Evolutionary conservation across 2,329 filamentous ascomycete genomes (phyloP).

Genomic region (Phoma sp.): DNA sequence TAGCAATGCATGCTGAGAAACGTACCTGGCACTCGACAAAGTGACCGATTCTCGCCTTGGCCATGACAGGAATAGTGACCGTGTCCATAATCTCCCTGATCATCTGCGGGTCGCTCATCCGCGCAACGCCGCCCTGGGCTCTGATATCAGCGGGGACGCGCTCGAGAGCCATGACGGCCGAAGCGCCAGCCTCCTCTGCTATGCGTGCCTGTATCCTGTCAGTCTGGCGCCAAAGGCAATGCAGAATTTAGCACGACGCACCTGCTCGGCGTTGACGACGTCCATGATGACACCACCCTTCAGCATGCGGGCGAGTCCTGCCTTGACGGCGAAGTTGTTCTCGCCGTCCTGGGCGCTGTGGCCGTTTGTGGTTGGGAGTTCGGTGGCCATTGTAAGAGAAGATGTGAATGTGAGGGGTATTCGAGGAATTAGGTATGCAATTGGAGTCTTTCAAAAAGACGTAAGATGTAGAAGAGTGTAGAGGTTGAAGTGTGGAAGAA

Average conservation of each 20-base stretch:
- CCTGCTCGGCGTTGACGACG: constrained; percentile 88
- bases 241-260: constrained; percentile 37
- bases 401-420: neutral
- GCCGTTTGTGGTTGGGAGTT: constrained; percentile 57
- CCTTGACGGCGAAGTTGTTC: constrained; percentile 84
- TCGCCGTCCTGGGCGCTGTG: constrained; percentile 52
- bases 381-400: constrained; percentile 51
- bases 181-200: constrained; percentile 94
- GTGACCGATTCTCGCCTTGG: constrained; percentile 96
- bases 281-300: constrained; percentile 99
- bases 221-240: constrained; percentile 6
- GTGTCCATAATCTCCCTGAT: constrained; percentile 94
- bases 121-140: constrained; percentile 86
- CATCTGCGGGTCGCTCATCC: constrained; percentile 95
- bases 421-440: constrained; percentile 1
- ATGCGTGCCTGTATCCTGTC: constrained; percentile 74
- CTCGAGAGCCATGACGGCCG: constrained; percentile 98
- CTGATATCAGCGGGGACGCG: constrained; percentile 96
- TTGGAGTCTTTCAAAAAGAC: neutral
- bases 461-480: neutral
- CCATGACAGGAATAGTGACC: constrained; percentile 98
- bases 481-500: neutral
- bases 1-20: neutral
- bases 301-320: constrained; percentile 94
- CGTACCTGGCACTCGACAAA: constrained; percentile 90